Percentiles rank a stretch among this genome's conserved stretches.
Conservation (phyloP, 257 asterid genomes). For the Primulina tabacum region DNA sequence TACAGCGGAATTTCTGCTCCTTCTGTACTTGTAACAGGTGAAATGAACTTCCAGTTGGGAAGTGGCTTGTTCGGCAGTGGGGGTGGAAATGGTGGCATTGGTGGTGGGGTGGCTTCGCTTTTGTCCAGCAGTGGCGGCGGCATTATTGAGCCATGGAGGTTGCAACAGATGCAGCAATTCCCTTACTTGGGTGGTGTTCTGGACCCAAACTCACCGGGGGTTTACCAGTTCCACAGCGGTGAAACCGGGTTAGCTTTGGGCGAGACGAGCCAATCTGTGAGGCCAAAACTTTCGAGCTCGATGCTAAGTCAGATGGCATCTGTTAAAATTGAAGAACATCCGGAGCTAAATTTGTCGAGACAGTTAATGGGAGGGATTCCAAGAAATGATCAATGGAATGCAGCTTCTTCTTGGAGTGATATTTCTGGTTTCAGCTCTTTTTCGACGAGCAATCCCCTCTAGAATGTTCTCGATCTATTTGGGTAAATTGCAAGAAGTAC, state of each 20-base stretch:
- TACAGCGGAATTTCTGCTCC: slow-evolving; percentile 48
- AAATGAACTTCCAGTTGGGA: slow-evolving; percentile 46
- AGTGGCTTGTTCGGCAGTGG: slow-evolving; percentile 34
- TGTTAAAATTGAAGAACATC: slow-evolving; percentile 64
- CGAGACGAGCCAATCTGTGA: slow-evolving; percentile 32
- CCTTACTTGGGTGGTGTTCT: slow-evolving; percentile 35
- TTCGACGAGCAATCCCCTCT: slow-evolving; percentile 61
- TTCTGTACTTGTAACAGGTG: slow-evolving; percentile 30
- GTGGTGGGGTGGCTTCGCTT: slow-evolving; percentile 38
- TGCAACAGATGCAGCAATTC: slow-evolving; percentile 35
- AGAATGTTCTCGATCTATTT: slow-evolving; percentile 7
- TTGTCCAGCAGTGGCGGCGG: slow-evolving; percentile 35
- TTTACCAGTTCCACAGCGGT: slow-evolving; percentile 32
- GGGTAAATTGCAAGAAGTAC: slow-evolving; percentile 3
- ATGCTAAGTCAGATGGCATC: slow-evolving; percentile 48
- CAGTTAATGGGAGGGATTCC: slow-evolving; percentile 53
- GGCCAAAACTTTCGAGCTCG: slow-evolving; percentile 49
- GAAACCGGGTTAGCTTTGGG: slow-evolving; percentile 43
- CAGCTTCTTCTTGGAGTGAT: slow-evolving; percentile 51
- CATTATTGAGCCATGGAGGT: slow-evolving; percentile 41
- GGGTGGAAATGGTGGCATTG: slow-evolving; percentile 20
- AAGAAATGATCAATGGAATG: slow-evolving; percentile 48
- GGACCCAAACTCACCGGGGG: slow-evolving; percentile 16
- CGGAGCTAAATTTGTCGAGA: slow-evolving; percentile 46
- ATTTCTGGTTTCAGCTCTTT: slow-evolving; percentile 74